Percentiles rank a stretch among this genome's conserved stretches.
These are phyloP conservation scores for Leucocoprinus leucothites DNA, from an alignment of 768 basidiomycete genomes.

Conservation along the genomic window DNA sequence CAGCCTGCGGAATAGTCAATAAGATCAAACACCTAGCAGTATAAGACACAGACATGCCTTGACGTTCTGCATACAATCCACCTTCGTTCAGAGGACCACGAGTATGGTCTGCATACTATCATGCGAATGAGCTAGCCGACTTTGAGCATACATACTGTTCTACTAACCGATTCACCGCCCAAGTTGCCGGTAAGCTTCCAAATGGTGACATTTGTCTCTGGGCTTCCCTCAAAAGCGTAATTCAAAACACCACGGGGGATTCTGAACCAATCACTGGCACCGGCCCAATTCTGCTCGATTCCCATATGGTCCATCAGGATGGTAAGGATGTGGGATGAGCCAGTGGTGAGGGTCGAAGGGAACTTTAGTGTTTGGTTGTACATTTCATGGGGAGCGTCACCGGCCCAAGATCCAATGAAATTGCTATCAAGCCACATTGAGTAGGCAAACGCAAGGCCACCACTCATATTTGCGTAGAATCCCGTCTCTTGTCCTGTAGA, in stretches of 20 bases:
- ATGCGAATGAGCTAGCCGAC: background rate
- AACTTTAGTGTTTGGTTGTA: constrained; percentile 34
- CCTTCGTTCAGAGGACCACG: constrained; percentile 62
- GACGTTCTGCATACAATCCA: constrained; percentile 53
- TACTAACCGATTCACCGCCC: constrained; percentile 41
- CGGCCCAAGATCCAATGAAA: constrained; percentile 46
- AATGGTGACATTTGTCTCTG: constrained; percentile 30
- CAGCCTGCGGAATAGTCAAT: constrained; percentile 32
- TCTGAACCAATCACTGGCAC: constrained; percentile 45
- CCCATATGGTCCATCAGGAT: constrained; percentile 57
- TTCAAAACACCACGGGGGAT: constrained; percentile 44
- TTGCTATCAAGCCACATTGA: constrained; percentile 46
- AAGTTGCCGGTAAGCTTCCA: constrained; percentile 55
- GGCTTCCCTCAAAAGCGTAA: constrained; percentile 42
- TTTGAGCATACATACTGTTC: background rate
- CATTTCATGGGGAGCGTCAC: constrained; percentile 30
- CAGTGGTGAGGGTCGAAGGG: constrained; percentile 24
- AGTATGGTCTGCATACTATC: constrained; percentile 41
- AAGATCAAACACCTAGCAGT: constrained; percentile 6
- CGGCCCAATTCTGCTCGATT: constrained; percentile 41
- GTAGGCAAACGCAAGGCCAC: constrained; percentile 46
- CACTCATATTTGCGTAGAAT: constrained; percentile 36
- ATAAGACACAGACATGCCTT: constrained; percentile 25
- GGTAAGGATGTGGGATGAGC: constrained; percentile 40
- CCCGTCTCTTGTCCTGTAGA: constrained; percentile 44